Conservation (phyloP, 805 yeast species). For the Teunomyces atbi region DNA sequence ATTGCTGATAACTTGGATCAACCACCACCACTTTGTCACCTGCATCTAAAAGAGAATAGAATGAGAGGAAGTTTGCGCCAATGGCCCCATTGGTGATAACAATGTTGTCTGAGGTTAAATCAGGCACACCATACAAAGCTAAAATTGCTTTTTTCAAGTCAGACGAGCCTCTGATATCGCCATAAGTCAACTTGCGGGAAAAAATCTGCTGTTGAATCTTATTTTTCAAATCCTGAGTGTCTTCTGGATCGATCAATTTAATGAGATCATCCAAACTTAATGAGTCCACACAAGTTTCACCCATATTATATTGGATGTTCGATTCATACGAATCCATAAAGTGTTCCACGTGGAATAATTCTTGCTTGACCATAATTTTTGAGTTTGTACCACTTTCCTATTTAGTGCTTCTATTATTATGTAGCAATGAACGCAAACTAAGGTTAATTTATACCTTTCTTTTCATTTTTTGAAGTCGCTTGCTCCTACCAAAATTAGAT, state of each 20-base stretch:
- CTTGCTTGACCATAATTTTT: conserved; percentile 38
- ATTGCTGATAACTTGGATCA: conserved; percentile 51
- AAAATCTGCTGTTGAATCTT: not conserved
- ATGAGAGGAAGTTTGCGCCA: conserved; percentile 50
- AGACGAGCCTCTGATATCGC: conserved; percentile 46
- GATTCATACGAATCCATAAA: conserved; percentile 53
- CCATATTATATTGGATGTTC: conserved; percentile 39
- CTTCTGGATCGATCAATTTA: conserved; percentile 1
- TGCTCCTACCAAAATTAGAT: not conserved
- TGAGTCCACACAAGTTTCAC: conserved; percentile 53
- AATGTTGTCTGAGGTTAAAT: conserved; percentile 33
- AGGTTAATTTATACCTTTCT: not conserved
- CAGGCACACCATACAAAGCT: conserved; percentile 26
- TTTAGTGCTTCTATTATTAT: not conserved
- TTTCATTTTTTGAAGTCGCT: not conserved
- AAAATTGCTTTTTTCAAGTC: conserved; percentile 37
- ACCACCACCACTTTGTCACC: conserved; percentile 49
- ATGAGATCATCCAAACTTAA: conserved; percentile 27
- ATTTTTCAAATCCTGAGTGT: not conserved
- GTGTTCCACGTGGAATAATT: conserved; percentile 49
- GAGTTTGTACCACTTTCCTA: not conserved
- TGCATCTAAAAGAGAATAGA: conserved; percentile 42
- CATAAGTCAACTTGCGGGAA: conserved; percentile 38
- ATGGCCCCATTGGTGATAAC: conserved; percentile 55
- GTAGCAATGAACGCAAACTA: not conserved